Evolutionary conservation across 495 filamentous ascomycete genomes (phyloP), one percentile per base, ranked within the genome.

Genomic region (Penicillium macrosclerotiorum): DNA sequence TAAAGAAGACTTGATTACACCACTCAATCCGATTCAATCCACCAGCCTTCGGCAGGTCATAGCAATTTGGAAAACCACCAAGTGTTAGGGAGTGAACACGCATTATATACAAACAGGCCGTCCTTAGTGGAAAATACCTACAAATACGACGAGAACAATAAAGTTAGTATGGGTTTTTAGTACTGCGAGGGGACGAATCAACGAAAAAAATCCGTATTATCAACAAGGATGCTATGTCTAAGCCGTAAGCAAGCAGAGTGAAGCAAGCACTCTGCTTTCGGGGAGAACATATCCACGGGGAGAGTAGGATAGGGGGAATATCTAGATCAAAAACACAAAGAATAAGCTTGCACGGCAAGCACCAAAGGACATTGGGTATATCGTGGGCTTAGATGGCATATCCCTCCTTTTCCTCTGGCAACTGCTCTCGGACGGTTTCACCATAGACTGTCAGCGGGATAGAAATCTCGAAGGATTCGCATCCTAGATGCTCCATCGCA

Each of bases 401-500:
- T 29, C 72, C 72, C 35, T 71, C 56, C n/a, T 66, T 71, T 52
- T 76, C 72, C 47, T 76, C 72, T 2, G 67, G 64, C 20, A 65
- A 23, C 17, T 53, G 60, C 35, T 74, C 72, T 18, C 67, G 62
- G 3, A 76, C 69, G 22, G 76, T 76, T 42, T 88, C 84, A 6
- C 90, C 90, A 62, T 91, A 96, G 0, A 96, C 86, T 35, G 78
- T 78, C 39, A 96, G 62, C 35, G 90, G 90, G 36, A 95, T 86
- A 2, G 80, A 78, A 34, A 96, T 84, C 60, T 95, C 90, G 67
- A 96, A 96, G 13, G 84, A 90, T 73, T 95, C 90, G 52, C 88
- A 90, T 13, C 79, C 74, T 44, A 96, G 55, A 49, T 80, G 80
- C 67, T 94, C 88, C 47, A 83, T 77, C 1, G 88, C 84, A 3